Evolutionary conservation across 1,139 yeast species (phyloP).

Genomic region (Kodamaea fungicola): DNA sequence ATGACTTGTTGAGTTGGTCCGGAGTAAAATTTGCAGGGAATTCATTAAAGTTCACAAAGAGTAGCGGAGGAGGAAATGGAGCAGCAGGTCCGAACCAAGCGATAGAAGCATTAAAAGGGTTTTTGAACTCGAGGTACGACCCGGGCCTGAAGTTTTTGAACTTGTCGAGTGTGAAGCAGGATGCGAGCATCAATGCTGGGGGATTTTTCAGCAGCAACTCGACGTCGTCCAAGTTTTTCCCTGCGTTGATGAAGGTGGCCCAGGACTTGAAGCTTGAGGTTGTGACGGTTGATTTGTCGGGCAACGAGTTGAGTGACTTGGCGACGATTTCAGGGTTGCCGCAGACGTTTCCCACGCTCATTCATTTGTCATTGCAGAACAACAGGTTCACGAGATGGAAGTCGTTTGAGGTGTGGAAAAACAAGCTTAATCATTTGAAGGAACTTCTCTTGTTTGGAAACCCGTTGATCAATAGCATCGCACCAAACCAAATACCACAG

Average conservation of each 20-base stretch:
- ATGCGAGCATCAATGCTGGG: slow-evolving; percentile 54
- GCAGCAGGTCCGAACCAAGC: slow-evolving; percentile 32
- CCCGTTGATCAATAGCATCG: slow-evolving; percentile 49
- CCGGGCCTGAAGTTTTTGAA: slow-evolving; percentile 65
- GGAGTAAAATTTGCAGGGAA: slow-evolving; percentile 85
- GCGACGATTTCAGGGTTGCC: slow-evolving; percentile 63
- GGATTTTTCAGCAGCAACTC: slow-evolving; percentile 67
- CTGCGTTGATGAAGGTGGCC: slow-evolving; percentile 88
- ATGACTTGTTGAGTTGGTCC: slow-evolving; percentile 55
- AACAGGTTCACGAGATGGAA: slow-evolving; percentile 61
- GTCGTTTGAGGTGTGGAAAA: slow-evolving; percentile 71
- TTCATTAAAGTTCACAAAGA: slow-evolving; percentile 51
- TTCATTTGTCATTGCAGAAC: slow-evolving; percentile 75
- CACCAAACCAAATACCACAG: slow-evolving; percentile 32
- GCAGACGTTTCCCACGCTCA: slow-evolving; percentile 67
- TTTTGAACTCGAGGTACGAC: slow-evolving; percentile 66
- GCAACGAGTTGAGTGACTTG: slow-evolving; percentile 65
- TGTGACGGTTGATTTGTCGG: slow-evolving; percentile 73
- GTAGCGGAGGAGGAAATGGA: slow-evolving; percentile 16
- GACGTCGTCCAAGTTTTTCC: slow-evolving; percentile 74
- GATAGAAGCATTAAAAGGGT: slow-evolving; percentile 57
- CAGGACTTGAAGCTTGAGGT: slow-evolving; percentile 50
- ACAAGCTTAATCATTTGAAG: slow-evolving; percentile 67
- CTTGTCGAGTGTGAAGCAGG: slow-evolving; percentile 64
- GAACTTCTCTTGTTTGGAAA: slow-evolving; percentile 77